These are phyloP conservation scores for Panicum miliaceum DNA, from an alignment of 176 grass and related monocot genomes.

Conservation along the genomic window DNA sequence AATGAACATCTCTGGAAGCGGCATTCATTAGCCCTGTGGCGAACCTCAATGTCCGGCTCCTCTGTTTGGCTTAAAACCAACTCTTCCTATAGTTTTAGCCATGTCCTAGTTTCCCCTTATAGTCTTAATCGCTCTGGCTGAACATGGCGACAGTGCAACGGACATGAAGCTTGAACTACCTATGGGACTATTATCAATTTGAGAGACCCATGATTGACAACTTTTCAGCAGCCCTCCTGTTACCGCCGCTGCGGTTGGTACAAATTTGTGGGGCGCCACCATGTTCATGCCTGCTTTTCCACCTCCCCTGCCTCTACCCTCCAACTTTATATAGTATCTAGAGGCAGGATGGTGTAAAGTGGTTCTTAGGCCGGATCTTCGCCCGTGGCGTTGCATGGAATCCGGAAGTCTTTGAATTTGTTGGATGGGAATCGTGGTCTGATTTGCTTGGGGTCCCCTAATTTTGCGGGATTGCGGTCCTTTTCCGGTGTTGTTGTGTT, in stretches of 20 bases:
- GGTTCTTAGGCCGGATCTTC: not conserved
- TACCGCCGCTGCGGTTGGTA: slow-evolving; percentile 27
- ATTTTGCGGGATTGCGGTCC: not conserved
- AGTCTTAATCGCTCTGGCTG: not conserved
- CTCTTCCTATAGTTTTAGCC: not conserved
- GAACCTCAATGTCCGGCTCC: not conserved
- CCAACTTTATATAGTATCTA: slow-evolving; percentile 27
- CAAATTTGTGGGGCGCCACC: slow-evolving; percentile 34
- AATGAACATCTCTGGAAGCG: slow-evolving; percentile 43
- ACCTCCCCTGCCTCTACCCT: slow-evolving; percentile 6
- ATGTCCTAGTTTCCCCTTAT: not conserved
- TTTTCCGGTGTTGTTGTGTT: not conserved
- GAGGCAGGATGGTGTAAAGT: slow-evolving; percentile 13
- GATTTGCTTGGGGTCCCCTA: not conserved
- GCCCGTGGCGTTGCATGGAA: not conserved
- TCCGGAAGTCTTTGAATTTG: not conserved
- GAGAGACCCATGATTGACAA: slow-evolving; percentile 36
- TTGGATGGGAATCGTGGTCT: not conserved
- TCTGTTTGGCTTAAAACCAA: slow-evolving; percentile 24
- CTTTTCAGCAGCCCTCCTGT: slow-evolving; percentile 30
- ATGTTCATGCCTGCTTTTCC: slow-evolving; percentile 34
- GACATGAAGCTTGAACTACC: slow-evolving; percentile 41
- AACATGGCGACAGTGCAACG: not conserved
- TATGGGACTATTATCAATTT: slow-evolving; percentile 24
- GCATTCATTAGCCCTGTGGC: not conserved